Base-by-base conservation (phyloP, 2,329 filamentous ascomycete genomes). In the Sphaerulina populicola region DNA sequence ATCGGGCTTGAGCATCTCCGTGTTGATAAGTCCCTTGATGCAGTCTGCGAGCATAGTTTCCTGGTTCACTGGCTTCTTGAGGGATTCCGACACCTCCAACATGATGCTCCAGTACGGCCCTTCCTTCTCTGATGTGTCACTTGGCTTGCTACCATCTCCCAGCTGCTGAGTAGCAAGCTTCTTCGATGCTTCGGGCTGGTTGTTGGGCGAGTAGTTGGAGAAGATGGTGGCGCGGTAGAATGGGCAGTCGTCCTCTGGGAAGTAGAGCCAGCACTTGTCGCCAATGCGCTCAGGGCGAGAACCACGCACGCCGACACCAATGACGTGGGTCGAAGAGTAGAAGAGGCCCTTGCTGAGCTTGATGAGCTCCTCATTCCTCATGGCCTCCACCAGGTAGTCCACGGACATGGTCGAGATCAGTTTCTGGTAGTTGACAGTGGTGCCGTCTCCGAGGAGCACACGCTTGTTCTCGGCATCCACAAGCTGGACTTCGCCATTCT, bases 51-150 rank as follows among this genome's bases (percentile, higher is more conserved):
- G 78, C 57, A 98, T 74, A 70, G 85, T 95, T 63, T 82, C 81
- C 64, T 86, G 76, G 71, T 97, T 83, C 30, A 97, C 90, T 36
- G 89, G 88, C 81, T 98, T 98, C 84, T 94, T 82, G 66, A 80
- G 81, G 30, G 91, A 97, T 74, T 98, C 88, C 30, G 93, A 97
- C 55, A 98, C 86, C 74, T 98, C 93, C 63, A 98, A 76, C 93
- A 98, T 98, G 77, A 98, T 94, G 58, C 91, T 97, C 93, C 93
- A 98, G 82, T 98, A 98, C 38, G 93, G 93, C 31, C 93, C 93
- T 66, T 86, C 81, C 77, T 93, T 80, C 54, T 88, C 74, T 66
- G 86, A 82, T 45, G 76, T 77, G 62, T 81, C 86, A 56, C 77
- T 72, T 52, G 89, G 80, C 75, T 88, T 88, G 72, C 82, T 86